Evolutionary conservation across 2,329 filamentous ascomycete genomes (phyloP).

Genomic region (Cercospora nicotianae): DNA sequence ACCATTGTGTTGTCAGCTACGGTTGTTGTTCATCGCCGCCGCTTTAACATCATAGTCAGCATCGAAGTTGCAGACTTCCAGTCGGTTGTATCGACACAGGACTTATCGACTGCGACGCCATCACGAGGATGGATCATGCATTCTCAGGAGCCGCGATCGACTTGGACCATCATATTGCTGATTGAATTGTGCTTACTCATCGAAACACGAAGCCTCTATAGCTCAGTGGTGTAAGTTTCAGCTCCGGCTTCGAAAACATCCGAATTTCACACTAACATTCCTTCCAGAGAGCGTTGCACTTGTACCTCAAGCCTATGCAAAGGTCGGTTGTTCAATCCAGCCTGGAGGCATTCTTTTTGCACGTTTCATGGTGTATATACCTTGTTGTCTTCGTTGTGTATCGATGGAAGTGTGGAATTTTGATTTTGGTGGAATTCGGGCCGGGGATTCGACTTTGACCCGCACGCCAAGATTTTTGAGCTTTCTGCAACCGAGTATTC

Average conservation of each 20-base stretch:
- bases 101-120: too few species aligned
- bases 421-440: background rate
- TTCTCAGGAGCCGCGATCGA: too few species aligned
- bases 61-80: too few species aligned
- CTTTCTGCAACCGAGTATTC: background rate
- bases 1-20: background rate
- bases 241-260: background rate
- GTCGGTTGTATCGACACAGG: too few species aligned
- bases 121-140: too few species aligned
- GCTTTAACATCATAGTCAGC: too few species aligned
- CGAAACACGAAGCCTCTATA: background rate
- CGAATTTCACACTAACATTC: background rate
- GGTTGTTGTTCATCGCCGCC: background rate
- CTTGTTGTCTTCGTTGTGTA: background rate
- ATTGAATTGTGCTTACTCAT: background rate
- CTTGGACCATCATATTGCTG: too few species aligned
- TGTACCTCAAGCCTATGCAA: constrained; percentile 6
- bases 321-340: constrained; percentile 15
- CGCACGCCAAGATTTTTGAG: background rate
- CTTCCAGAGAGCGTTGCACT: constrained; percentile 7
- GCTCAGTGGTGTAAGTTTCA: constrained; percentile 1
- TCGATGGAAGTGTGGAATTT: background rate
- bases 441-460: background rate
- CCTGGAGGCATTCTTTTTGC: constrained; percentile 2
- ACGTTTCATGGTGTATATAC: background rate